Evolutionary conservation across 108 stramenopile species (phyloP), one percentile per base, ranked within the genome.

Genomic region (Chaetoceros tenuissimus): DNA sequence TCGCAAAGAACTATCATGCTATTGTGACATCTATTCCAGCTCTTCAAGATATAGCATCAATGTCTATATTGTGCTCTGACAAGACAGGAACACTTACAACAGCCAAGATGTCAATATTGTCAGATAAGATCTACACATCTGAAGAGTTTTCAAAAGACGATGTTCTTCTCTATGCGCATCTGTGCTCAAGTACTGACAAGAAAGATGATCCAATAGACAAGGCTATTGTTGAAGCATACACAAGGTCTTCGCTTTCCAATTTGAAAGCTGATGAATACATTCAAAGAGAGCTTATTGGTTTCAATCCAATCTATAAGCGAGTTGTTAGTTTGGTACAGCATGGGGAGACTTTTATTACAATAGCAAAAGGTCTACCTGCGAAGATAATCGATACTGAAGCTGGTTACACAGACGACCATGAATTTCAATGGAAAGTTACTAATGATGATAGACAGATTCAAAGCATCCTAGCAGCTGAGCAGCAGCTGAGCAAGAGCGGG

Each of bases 61-160:
- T 86, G 89, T 69, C 63, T 25, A 80, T 93, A 40, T 57, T 93
- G 44, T 92, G 92, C 62, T 77, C 31, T 53, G 85, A 87, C 68
- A 91, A 94, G 71, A 94, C 93, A 10, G 93, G 93, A 50, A 94
- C 93, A 21, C 57, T 94, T 28, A 94, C 92, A 22, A 85, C 86
- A 24, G 87, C 87, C 8, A 68, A 85, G 31, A 86, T 94, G 67
- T 79, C 85, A 34, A 71, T 94, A 48, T 80, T 84, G 54, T 25
- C 53, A 3, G 82, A 89, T 13, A 46, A 51, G n/a, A 69, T 85
- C 27, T 73, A 61, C 31, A 51, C 70, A 28, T 51, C 57, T 17
- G 75, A 54, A 23, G 80, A 63, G 17, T 89, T 78, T 49, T 71
- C 58, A 16, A 46, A 69, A 1, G 63, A 69, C 16, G 71, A 84